Evolutionary conservation across 2,329 filamentous ascomycete species (phyloP).

Genomic region (Podosphaera xanthii): DNA sequence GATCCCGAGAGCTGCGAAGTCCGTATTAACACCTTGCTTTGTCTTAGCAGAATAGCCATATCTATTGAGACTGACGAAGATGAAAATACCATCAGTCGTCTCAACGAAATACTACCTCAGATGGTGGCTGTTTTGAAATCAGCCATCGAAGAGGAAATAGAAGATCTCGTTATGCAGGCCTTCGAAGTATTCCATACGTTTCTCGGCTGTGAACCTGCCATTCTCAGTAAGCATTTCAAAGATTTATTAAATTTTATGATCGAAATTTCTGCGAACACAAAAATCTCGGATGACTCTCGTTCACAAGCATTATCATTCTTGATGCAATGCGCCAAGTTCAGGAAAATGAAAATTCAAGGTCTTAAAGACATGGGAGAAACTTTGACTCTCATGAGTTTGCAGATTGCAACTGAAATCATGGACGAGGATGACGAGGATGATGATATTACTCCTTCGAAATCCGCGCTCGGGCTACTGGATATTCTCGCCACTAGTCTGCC

Average conservation of each 20-base stretch:
- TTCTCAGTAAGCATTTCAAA: constrained; percentile 67
- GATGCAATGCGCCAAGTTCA: constrained; percentile 75
- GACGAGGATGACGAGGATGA: constrained; percentile 34
- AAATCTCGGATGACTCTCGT: constrained; percentile 63
- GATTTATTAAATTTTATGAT: constrained; percentile 90
- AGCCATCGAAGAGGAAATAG: constrained; percentile 55
- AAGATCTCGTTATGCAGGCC: constrained; percentile 69
- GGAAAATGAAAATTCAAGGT: constrained; percentile 85
- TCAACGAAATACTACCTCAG: constrained; percentile 60
- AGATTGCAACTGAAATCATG: constrained; percentile 76
- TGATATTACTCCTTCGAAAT: constrained; percentile 63
- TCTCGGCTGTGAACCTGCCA: constrained; percentile 66
- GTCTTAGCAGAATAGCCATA: constrained; percentile 69
- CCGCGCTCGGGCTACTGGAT: constrained; percentile 70
- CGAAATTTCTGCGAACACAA: constrained; percentile 53
- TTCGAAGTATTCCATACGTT: constrained; percentile 97
- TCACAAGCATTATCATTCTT: constrained; percentile 84
- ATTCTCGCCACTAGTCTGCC: constrained; percentile 73
- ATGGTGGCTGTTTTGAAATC: constrained; percentile 83
- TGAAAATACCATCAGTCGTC: constrained; percentile 42
- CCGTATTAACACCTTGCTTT: constrained; percentile 80
- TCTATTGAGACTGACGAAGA: constrained; percentile 77
- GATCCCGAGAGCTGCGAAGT: constrained; percentile 84
- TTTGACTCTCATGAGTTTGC: constrained; percentile 67
- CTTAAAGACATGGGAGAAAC: constrained; percentile 65